phyloP scores from a whole-genome alignment of 306 rosid genomes.

The Rosa lucieae region DNA sequence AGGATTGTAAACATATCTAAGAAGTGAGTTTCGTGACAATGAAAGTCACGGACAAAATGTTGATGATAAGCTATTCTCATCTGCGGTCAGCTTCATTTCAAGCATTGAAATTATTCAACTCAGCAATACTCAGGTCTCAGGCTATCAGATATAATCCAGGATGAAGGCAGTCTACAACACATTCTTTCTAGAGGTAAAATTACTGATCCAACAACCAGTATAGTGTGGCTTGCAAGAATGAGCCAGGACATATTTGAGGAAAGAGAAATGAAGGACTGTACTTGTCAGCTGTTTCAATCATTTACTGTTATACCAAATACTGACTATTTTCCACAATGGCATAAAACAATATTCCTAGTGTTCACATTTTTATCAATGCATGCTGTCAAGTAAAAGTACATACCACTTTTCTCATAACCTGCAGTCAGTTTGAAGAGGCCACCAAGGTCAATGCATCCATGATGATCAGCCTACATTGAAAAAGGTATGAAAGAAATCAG shows the following conservation, averaged over 20 bases:
- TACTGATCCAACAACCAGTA: background rate
- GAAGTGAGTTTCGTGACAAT: background rate
- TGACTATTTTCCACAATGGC: background rate
- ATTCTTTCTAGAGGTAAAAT: background rate
- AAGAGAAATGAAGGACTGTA: background rate
- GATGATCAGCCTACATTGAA: conserved; percentile 39
- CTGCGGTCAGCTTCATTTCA: background rate
- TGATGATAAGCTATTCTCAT: too few species aligned
- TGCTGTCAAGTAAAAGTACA: conserved; percentile 7
- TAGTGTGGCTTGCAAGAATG: background rate
- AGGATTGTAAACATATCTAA: background rate
- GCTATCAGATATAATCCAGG: background rate
- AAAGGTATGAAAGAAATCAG: background rate
- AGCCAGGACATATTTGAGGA: background rate
- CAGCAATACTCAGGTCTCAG: background rate
- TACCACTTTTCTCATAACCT: conserved; percentile 51
- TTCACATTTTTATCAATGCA: background rate
- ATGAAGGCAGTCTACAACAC: background rate
- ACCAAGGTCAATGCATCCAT: conserved; percentile 47
- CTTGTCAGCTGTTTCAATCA: background rate
- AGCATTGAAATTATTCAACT: background rate
- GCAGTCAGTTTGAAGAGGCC: conserved; percentile 48
- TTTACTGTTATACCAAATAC: background rate
- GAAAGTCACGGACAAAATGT: background rate
- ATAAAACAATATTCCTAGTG: background rate